Evolutionary conservation across 805 yeast genomes (phyloP).

Genomic region (Pichia nakasei): DNA sequence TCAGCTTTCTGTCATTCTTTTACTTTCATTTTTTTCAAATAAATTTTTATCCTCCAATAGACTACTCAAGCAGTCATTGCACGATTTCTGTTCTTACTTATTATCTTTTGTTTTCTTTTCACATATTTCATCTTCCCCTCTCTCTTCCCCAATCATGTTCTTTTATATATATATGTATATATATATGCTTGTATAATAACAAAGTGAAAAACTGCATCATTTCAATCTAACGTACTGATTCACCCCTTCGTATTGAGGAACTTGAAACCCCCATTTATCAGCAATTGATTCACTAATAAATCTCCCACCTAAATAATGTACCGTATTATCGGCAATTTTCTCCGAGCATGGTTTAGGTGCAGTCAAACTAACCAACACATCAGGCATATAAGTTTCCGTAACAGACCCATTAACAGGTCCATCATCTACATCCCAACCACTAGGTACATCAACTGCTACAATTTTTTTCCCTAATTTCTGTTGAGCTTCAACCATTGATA

Average conservation of each 20-base stretch:
- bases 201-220: no score
- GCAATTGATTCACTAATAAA: constrained; percentile 67
- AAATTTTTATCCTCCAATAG: no score
- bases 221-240: constrained; percentile 43
- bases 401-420: constrained; percentile 50
- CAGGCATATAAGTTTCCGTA: constrained; percentile 37
- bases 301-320: constrained; percentile 87
- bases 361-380: constrained; percentile 70
- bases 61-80: no score
- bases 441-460: constrained; percentile 82
- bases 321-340: constrained; percentile 31
- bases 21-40: no score
- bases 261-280: constrained; percentile 58
- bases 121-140: no score
- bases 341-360: constrained; percentile 88
- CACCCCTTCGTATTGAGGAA: constrained; percentile 47
- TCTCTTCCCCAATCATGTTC: no score
- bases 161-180: no score
- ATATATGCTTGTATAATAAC: no score
- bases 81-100: no score
- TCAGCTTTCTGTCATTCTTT: no score
- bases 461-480: constrained; percentile 39
- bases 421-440: constrained; percentile 93
- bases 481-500: constrained; percentile 29
- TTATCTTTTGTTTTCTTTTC: no score